Evolutionary conservation across 106 monocot genomes (phyloP).

Genomic region (Dactylorhiza incarnata): DNA sequence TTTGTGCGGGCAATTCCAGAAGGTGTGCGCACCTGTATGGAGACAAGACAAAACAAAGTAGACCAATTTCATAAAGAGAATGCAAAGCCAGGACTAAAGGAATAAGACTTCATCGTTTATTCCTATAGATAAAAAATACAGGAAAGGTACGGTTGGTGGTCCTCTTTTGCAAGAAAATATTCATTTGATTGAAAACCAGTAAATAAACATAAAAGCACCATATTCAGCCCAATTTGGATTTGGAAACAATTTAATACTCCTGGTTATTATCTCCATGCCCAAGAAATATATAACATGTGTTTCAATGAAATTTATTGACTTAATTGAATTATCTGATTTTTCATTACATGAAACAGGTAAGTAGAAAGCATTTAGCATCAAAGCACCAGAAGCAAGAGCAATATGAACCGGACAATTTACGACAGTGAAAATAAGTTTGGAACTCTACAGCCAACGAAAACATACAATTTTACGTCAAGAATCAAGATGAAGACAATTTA

Average conservation of each 20-base stretch:
- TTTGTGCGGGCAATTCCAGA: constrained; percentile 75
- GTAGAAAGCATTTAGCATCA: too few relatives aligned
- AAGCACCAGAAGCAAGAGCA: too few relatives aligned
- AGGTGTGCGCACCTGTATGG: constrained; percentile 65
- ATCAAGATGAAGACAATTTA: too few relatives aligned
- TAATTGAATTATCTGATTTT: too few relatives aligned
- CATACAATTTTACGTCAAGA: too few relatives aligned
- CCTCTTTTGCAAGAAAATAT: neutral
- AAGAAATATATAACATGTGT: neutral
- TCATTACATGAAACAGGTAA: too few relatives aligned
- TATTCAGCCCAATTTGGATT: neutral
- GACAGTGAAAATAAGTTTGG: too few relatives aligned
- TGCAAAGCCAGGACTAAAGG: neutral
- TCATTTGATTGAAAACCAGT: neutral
- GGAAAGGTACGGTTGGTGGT: neutral
- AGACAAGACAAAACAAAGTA: neutral
- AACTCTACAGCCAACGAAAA: too few relatives aligned
- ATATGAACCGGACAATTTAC: too few relatives aligned
- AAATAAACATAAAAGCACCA: neutral
- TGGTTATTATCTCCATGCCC: neutral
- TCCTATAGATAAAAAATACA: neutral
- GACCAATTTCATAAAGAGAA: neutral
- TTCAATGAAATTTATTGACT: neutral
- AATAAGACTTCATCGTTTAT: neutral
- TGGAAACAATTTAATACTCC: neutral